Conservation (phyloP, 1,284 basidiomycete species). For the Mycena citricolor region DNA sequence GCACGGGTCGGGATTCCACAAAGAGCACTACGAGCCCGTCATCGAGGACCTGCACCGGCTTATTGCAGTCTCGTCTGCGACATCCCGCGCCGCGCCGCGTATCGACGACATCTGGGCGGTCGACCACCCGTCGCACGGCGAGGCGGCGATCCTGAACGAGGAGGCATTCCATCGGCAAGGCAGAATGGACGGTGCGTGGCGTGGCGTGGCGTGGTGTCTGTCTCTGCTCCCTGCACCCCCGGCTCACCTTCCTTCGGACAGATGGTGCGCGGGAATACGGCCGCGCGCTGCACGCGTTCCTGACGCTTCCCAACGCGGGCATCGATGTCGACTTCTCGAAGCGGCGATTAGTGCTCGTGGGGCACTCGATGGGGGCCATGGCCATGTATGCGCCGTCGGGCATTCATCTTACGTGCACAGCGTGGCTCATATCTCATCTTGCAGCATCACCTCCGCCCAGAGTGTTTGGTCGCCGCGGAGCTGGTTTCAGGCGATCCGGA, state of each 20-base stretch:
- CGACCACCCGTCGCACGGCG: slow-evolving; percentile 55
- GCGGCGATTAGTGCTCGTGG: slow-evolving; percentile 34
- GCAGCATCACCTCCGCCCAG: slow-evolving; percentile 40
- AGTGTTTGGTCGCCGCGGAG: slow-evolving; percentile 42
- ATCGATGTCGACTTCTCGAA: slow-evolving; percentile 35
- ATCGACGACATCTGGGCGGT: slow-evolving; percentile 53
- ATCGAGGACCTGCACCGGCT: slow-evolving; percentile 44
- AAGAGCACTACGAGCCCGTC: slow-evolving; percentile 56
- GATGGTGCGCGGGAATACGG: slow-evolving; percentile 38
- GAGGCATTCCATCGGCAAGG: slow-evolving; percentile 35
- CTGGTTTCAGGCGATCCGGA: slow-evolving; percentile 38
- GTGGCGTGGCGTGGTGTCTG: too few species aligned
- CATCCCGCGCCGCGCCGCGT: too few species aligned
- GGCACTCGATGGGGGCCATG: slow-evolving; percentile 37
- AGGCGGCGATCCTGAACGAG: slow-evolving; percentile 49
- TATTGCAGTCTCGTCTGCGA: too few species aligned
- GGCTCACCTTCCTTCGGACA: too few species aligned
- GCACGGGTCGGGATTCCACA: slow-evolving; percentile 54
- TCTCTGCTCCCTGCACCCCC: too few species aligned
- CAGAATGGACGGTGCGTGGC: too few species aligned
- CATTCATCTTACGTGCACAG: not conserved
- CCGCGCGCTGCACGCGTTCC: slow-evolving; percentile 32
- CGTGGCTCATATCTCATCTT: slow-evolving; percentile 31
- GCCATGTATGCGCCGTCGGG: slow-evolving; percentile 30
- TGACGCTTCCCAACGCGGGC: slow-evolving; percentile 33